Base-by-base conservation (phyloP, 805 yeast species). In the Starmerella sirachaensis region DNA sequence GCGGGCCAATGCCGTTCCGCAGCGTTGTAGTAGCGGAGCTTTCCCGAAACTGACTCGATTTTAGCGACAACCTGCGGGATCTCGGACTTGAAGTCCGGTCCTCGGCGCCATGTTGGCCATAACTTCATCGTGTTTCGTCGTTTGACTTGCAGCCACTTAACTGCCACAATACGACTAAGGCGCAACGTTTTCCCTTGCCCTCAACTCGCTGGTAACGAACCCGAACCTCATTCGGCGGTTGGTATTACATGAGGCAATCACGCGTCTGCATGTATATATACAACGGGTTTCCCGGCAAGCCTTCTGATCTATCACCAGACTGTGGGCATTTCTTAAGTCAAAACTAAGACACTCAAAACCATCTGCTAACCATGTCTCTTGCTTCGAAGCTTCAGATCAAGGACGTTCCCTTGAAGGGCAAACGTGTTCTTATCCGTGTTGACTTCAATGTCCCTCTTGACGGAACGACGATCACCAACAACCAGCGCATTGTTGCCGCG, bases 401-500 rank as follows among this genome's bases (percentile, higher is more conserved):
- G 60, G 98, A 91, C 66, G 69, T 91, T 54, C 74, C 76, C 62
- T 76, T 84, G 63, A 62, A 78, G 56, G 86, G 74, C 64, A 86
- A 91, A 74, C 77, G 96, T 63, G 99, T 91, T 64, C 86, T 91
- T 70, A 88, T 91, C 74, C 82, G 99, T 70, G 98, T 93, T 44
- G 68, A 63, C 60, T 63, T 63, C 62, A 63, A 63, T 51, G 68
- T 63, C 45, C 68, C 63, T 38, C 76, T 91, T 56, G 97, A 91
- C 60, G 97, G 96, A 54, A 74, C 73, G 58, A 86, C 78, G 62
- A 91, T 91, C 72, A 93, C 99, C 70, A 91, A 93, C 77, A 93
- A 91, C 73, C 97, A 91, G 71, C 80, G 99, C 70, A 91, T 91
- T 60, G 97, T 86, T 57, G 99, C 98, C 62, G 98, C 99, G 53